A percentile compares a stretch with the other conserved stretches of the same genome.
phyloP scores from a whole-genome alignment of 2,329 filamentous ascomycete species.

The Coniochaeta pulveracea region DNA sequence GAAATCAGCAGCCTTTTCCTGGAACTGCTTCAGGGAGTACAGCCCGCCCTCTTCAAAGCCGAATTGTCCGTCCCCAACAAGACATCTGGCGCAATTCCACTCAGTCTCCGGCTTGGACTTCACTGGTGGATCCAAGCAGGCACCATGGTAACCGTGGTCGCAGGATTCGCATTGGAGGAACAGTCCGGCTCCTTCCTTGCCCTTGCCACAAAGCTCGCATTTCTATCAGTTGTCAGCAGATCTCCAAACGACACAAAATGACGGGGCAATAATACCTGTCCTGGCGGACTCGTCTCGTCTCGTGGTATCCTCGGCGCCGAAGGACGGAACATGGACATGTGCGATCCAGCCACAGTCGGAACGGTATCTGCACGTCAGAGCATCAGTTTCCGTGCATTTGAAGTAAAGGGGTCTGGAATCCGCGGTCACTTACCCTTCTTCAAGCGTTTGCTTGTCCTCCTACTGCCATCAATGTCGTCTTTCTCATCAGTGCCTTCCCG shows the following conservation, averaged over 20 bases:
- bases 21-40: slow-evolving; percentile 91
- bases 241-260: background rate
- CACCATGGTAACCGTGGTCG: slow-evolving; percentile 75
- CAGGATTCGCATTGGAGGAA: slow-evolving; percentile 85
- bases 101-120: slow-evolving; percentile 69
- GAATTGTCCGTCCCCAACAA: slow-evolving; percentile 93
- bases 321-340: slow-evolving; percentile 90
- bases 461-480: slow-evolving; percentile 56
- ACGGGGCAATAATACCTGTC: slow-evolving; percentile 24
- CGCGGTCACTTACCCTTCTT: slow-evolving; percentile 62
- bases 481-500: slow-evolving; percentile 36
- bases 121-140: slow-evolving; percentile 79
- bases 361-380: slow-evolving; percentile 38
- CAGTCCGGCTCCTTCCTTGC: slow-evolving; percentile 52
- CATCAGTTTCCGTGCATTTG: slow-evolving; percentile 21
- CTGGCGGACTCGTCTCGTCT: slow-evolving; percentile 34
- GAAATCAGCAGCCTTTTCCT: slow-evolving; percentile 90
- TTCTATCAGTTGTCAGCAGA: slow-evolving; percentile 33
- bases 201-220: slow-evolving; percentile 79
- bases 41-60: slow-evolving; percentile 94
- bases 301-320: slow-evolving; percentile 56
- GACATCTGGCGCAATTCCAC: slow-evolving; percentile 91
- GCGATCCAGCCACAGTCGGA: slow-evolving; percentile 86
- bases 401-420: background rate
- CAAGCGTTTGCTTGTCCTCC: slow-evolving; percentile 84